Evolutionary conservation across 2,329 filamentous ascomycete genomes (phyloP).

Genomic region (Pyrenochaeta sp.): DNA sequence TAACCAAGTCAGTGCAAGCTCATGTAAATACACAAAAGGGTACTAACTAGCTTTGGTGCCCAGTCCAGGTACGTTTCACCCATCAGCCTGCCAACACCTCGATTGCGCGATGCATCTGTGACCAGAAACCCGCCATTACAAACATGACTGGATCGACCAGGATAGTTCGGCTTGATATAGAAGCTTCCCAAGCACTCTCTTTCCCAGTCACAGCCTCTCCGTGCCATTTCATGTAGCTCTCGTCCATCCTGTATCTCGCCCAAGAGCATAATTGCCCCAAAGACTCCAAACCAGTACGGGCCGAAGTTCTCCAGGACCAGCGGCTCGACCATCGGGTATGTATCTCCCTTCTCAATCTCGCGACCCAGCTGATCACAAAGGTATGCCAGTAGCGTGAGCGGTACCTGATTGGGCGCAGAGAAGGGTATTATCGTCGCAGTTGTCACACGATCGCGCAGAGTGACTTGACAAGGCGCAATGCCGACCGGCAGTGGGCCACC

Average conservation of each 20-base stretch:
- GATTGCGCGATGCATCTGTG: slow-evolving; percentile 57
- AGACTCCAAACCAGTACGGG: slow-evolving; percentile 90
- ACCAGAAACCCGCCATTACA: slow-evolving; percentile 71
- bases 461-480: slow-evolving; percentile 79
- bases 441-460: slow-evolving; percentile 82
- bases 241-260: slow-evolving; percentile 70
- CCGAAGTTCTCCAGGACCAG: slow-evolving; percentile 79
- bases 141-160: slow-evolving; percentile 87
- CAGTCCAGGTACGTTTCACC: slow-evolving; percentile 62
- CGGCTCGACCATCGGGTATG: slow-evolving; percentile 85
- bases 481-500: slow-evolving; percentile 71
- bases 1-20: slow-evolving; percentile 30
- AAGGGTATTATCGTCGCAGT: slow-evolving; percentile 86
- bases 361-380: slow-evolving; percentile 85
- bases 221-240: slow-evolving; percentile 58
- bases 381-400: slow-evolving; percentile 76
- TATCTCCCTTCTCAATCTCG: slow-evolving; percentile 91
- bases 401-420: slow-evolving; percentile 78
- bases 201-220: slow-evolving; percentile 71
- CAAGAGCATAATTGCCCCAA: slow-evolving; percentile 85
- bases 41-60: slow-evolving; percentile 59
- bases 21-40: background rate
- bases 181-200: slow-evolving; percentile 87
- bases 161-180: slow-evolving; percentile 94
- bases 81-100: slow-evolving; percentile 61